Evolutionary conservation across 2,329 filamentous ascomycete species (phyloP), one percentile per base, ranked within the genome.

Genomic region (Dothistroma pini): DNA sequence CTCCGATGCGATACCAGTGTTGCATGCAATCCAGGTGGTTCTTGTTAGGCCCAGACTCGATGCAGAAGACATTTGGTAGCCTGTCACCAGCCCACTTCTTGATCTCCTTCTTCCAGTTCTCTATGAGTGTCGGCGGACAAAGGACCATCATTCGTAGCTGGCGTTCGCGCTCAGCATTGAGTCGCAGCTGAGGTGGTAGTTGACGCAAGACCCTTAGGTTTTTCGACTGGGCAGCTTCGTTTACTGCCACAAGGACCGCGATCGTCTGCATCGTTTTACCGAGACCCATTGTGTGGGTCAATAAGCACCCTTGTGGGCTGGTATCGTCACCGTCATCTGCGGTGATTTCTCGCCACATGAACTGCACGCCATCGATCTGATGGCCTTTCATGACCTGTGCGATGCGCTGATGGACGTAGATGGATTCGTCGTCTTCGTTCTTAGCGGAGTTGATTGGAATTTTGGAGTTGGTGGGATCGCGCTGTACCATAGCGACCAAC

Each of bases 211-310:
- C 76, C 0, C 78, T 73, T 0, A 77, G 74, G 57, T 92, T 83
- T 0, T 73, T 32, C 0, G 89, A 93, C 21, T 73, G 72, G 4
- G 85, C 81, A 2, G 90, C 85, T 66, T 90, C 83, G 4, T 86
- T 81, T 63, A 96, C 84, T 0, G 90, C 87, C 16, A 89, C 83
- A 6, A 97, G 82, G n/a, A 96, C 78, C 0, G 91, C 89, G 61
- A 96, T 91, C 6, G 81, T 82, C 77, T 96, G 92, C 87, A 96
- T 91, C 0, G 92, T 96, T 77, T 96, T 97, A 16, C 92, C 92
- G 2, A 96, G 77, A 1, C 93, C 93, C 92, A 96, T 96, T 0
- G 90, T 91, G 73, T 96, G 92, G 6, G 92, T 89, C 21, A 96
- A 80, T 12, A 96, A 81, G 71, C 90, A 96, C 2, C 92, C 92